Evolutionary conservation across 768 basidiomycete genomes (phyloP).

Genomic region (Mycena indigotica): DNA sequence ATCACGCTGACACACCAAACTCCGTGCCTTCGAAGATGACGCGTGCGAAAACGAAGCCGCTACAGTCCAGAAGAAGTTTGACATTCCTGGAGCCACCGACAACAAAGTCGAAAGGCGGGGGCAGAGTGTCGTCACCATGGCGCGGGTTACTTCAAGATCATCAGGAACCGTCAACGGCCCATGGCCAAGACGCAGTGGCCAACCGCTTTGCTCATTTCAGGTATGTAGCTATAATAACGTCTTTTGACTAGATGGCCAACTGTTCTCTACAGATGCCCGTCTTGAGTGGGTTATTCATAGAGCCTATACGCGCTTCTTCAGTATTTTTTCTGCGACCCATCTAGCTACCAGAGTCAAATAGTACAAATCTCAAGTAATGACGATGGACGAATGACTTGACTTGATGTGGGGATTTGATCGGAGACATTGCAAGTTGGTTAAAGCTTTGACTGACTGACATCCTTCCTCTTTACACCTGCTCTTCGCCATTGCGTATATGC

Average conservation of each 20-base stretch:
- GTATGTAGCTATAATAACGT: not conserved
- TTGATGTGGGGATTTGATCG: too few species aligned
- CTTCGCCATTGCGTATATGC: not conserved
- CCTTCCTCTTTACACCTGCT: not conserved
- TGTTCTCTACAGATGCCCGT: not conserved
- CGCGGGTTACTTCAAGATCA: not conserved
- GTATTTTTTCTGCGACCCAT: too few species aligned
- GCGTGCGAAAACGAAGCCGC: constrained; percentile 11
- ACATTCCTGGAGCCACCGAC: constrained; percentile 25
- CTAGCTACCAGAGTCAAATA: too few species aligned
- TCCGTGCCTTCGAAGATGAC: constrained; percentile 12
- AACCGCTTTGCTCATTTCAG: not conserved
- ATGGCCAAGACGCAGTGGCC: not conserved
- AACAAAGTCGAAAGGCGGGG: not conserved
- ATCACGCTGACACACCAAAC: constrained; percentile 18
- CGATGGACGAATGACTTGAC: not conserved
- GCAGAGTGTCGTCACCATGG: not conserved
- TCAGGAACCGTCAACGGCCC: too few species aligned
- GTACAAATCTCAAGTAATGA: not conserved
- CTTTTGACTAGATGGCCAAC: not conserved
- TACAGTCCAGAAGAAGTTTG: constrained; percentile 28
- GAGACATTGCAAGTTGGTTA: too few species aligned
- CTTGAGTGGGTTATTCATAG: not conserved
- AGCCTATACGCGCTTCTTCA: not conserved
- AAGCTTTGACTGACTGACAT: too few species aligned